Percentiles rank a stretch among this genome's conserved stretches.
phyloP scores from a whole-genome alignment of 1,139 yeast species.

The Pichia sp. region DNA sequence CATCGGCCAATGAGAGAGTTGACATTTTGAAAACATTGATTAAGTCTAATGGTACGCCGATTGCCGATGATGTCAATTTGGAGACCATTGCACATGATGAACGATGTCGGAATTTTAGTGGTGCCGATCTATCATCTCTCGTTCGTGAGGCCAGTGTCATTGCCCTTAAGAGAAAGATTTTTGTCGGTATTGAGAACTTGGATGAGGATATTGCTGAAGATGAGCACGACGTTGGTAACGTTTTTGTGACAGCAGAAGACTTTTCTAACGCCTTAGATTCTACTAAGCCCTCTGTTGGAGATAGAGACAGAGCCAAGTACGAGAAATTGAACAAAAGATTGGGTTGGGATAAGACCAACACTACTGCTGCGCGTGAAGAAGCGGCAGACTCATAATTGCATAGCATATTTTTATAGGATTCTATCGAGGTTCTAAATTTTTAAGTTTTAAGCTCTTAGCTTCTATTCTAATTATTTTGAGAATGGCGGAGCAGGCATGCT shows the following conservation, averaged over 20 bases:
- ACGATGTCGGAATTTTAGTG: slow-evolving; percentile 83
- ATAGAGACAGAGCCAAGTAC: slow-evolving; percentile 72
- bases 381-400: slow-evolving; percentile 10
- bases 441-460: slow-evolving; percentile 3
- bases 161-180: slow-evolving; percentile 70
- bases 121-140: slow-evolving; percentile 90
- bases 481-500: slow-evolving; percentile 17
- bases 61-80: slow-evolving; percentile 58
- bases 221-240: slow-evolving; percentile 21
- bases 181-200: slow-evolving; percentile 32
- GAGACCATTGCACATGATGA: slow-evolving; percentile 59
- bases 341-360: slow-evolving; percentile 28
- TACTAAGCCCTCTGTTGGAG: slow-evolving; percentile 92
- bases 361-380: slow-evolving; percentile 5
- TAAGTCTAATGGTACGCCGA: slow-evolving; percentile 65
- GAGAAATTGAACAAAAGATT: slow-evolving; percentile 35
- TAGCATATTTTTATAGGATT: background rate
- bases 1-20: slow-evolving; percentile 64
- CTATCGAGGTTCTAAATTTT: slow-evolving; percentile 4
- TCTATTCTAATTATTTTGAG: background rate
- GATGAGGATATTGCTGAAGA: slow-evolving; percentile 28
- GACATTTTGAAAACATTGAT: slow-evolving; percentile 80
- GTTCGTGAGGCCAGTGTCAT: slow-evolving; percentile 90
- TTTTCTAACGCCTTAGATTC: slow-evolving; percentile 64
- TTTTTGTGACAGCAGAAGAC: slow-evolving; percentile 57